A percentile compares a stretch with the other conserved stretches of the same genome.
Conservation (phyloP, 306 rosid genomes). For the Trifolium pratense region DNA sequence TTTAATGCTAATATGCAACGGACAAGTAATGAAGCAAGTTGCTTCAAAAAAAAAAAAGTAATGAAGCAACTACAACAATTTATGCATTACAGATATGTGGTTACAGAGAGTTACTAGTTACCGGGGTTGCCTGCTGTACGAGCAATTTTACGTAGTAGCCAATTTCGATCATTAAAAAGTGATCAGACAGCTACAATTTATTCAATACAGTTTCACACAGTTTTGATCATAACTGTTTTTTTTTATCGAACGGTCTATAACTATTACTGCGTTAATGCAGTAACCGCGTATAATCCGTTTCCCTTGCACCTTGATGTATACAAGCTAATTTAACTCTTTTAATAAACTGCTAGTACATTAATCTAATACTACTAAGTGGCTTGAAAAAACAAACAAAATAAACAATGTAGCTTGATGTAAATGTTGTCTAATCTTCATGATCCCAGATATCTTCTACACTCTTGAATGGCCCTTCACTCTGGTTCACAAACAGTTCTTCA, state of each 20-base stretch:
- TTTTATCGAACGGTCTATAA: too few species aligned
- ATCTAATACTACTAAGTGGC: constrained; percentile 17
- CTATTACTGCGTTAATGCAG: too few species aligned
- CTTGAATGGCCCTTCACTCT: constrained; percentile 49
- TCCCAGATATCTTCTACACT: constrained; percentile 51
- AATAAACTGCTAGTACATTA: constrained; percentile 28
- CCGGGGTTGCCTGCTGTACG: too few species aligned
- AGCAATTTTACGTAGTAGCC: too few species aligned
- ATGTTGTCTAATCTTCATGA: constrained; percentile 49
- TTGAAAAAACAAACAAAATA: neutral
- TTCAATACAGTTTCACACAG: too few species aligned
- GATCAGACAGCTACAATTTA: too few species aligned
- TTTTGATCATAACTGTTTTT: too few species aligned
- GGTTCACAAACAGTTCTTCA: constrained; percentile 51
- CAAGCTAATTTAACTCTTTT: constrained; percentile 12
- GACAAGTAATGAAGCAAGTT: constrained; percentile 1
- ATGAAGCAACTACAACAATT: neutral
- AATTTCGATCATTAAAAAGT: too few species aligned
- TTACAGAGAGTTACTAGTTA: too few species aligned
- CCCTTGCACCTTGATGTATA: constrained; percentile 19
- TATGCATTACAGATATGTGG: neutral
- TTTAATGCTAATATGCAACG: neutral
- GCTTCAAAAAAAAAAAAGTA: too few species aligned
- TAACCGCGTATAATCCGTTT: too few species aligned
- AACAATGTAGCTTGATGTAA: constrained; percentile 12